Conservation (phyloP, 2,329 filamentous ascomycete species). For the Pyricularia pennisetigena region DNA sequence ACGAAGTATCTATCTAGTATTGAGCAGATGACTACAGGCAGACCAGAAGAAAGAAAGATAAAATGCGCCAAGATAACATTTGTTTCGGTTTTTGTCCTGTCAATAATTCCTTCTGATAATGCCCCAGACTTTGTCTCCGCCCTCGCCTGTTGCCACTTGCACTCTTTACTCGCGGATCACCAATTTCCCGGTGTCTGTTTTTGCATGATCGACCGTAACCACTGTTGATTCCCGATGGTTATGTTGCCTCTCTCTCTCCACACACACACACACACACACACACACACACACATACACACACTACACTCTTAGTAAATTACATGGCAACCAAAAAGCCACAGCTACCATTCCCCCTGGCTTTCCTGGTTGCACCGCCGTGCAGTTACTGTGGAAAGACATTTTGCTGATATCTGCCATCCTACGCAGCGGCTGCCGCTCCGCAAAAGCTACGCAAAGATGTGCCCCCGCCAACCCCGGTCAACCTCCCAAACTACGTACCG, state of each 20-base stretch:
- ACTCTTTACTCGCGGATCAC: neutral
- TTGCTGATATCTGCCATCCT: neutral
- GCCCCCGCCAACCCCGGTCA: constrained; percentile 45
- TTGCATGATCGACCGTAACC: neutral
- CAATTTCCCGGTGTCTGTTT: neutral
- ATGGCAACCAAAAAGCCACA: neutral
- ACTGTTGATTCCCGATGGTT: neutral
- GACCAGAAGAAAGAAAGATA: neutral
- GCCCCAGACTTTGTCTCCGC: neutral
- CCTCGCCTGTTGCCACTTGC: neutral
- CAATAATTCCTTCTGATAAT: neutral
- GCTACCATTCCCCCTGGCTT: too few species aligned
- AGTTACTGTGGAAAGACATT: neutral
- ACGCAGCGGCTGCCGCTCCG: neutral
- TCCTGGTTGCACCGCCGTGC: too few species aligned
- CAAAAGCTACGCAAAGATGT: constrained; percentile 35
- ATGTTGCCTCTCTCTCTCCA: neutral
- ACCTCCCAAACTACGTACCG: constrained; percentile 34
- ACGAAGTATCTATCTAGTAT: neutral
- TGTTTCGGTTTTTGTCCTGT: neutral
- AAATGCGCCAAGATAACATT: neutral
- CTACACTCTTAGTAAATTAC: neutral
- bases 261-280: neutral
- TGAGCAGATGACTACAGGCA: neutral
- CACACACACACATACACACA: neutral